Base-by-base conservation (phyloP, 225 moss, liverwort and hornwort genomes). In the Thuidium tamariscinum region DNA sequence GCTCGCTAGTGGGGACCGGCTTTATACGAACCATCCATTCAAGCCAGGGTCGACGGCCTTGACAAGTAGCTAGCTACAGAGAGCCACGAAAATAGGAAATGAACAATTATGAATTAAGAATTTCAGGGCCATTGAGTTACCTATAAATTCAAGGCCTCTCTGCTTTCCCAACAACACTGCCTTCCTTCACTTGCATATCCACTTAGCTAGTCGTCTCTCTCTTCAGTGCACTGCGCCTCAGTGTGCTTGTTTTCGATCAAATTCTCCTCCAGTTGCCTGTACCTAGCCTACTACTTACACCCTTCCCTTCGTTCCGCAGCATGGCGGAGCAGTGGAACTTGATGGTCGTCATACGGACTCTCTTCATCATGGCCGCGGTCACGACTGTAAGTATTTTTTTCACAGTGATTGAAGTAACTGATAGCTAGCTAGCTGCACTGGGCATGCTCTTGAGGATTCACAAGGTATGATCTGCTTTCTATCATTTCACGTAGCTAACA, bases 21-120 rank as follows among this genome's bases (percentile, higher is more conserved):
- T 9, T 5, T 16, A 3, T 5, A 10, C 2, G 9, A 70, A 26
- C 15, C 11, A 68, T 71, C 44, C 16, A 27, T 29, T 29, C 13
- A 5, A 27, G 29, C 70, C 16, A 26, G n/a, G n/a, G n/a, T n/a
- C n/a, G n/a, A n/a, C n/a, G n/a, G n/a, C n/a, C n/a, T n/a, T n/a
- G 3, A 1, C 14, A 16, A 16, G 13, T 60, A 13, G 15, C 41
- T 9, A 15, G 8, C 26, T 0, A 26, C 15, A 23, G 26, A 3
- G 15, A 42, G 23, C 13, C 13, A 42, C n/a, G 9, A 4, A 41
- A n/a, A n/a, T n/a, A n/a, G n/a, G n/a, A n/a, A n/a, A n/a, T n/a
- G n/a, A n/a, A n/a, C n/a, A n/a, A 15, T 3, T 9, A 41, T 0
- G 9, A 70, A 5, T 16, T 41, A 5, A 42, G 1, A 0, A 42